Evolutionary conservation across 306 rosid species (phyloP), one percentile per base, ranked within the genome.

Genomic region (Gastrolobium villosum): DNA sequence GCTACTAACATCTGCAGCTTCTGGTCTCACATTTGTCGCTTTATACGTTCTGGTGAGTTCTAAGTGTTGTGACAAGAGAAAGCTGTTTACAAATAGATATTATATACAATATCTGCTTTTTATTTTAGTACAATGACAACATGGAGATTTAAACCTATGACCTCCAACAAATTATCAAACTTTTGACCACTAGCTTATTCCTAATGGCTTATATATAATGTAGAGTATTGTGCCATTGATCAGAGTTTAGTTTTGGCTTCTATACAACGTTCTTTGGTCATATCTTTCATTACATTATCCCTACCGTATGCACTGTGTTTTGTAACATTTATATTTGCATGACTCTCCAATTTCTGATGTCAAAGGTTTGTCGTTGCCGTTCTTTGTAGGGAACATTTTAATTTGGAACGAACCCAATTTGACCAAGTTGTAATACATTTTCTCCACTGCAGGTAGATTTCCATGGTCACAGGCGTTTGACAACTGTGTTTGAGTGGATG

Each of bases 401-500:
- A 6, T 37, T 74, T 35, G 44, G 48, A 49, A 6, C 10, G 60
- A 72, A 48, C 28, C 4, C 4, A 34, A 35, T 31, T 52, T 73
- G 50, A 78, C 39, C 13, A 40, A 69, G 45, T 32, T 63, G 6
- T 56, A 49, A 55, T 88, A 7, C 62, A 36, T 34, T 30, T 52
- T 73, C 20, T 70, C 66, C 77, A 3, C 35, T 87, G 84, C 88
- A 94, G 99, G 90, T 94, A 59, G 97, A 92, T 82, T 88, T 89
- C 75, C 52, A 85, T 8, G 89, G 91, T 13, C 72, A 84, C 66
- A 83, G 93, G 73, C 78, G 88, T 74, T 13, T 87, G 56, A 87
- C 99, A 35, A 85, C 37, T 72, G 74, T 75, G 79, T 72, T 90
- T 74, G 97, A 94, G 71, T 94, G 98, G 98, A 89, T 90, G 92